A percentile compares a stretch with the other conserved stretches of the same genome.
phyloP scores from a whole-genome alignment of 805 yeast genomes.

The Ogataea zsoltii region DNA sequence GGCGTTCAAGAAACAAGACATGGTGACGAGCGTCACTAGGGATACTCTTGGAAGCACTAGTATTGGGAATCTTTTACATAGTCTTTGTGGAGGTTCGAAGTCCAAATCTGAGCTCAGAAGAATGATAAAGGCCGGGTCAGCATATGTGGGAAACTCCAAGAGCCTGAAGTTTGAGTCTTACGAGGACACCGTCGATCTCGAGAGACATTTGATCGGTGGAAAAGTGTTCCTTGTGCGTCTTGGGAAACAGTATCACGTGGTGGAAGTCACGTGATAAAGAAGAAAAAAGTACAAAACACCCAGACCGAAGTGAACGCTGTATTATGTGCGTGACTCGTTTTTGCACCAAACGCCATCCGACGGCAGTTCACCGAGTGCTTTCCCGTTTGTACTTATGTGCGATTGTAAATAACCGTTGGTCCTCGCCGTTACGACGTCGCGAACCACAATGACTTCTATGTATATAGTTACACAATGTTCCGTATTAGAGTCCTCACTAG shows the following conservation, averaged over 20 bases:
- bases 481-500: constrained; percentile 17
- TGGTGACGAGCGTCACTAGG: constrained; percentile 42
- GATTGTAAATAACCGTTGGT: constrained; percentile 6
- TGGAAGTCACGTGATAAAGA: constrained; percentile 36
- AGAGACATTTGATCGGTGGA: constrained; percentile 54
- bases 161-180: constrained; percentile 45
- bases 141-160: constrained; percentile 66
- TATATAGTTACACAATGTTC: neutral
- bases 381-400: too few species aligned
- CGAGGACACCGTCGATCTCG: constrained; percentile 47
- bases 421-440: too few species aligned
- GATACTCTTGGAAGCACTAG: constrained; percentile 35
- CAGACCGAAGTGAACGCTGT: too few species aligned
- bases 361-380: too few species aligned
- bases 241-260: constrained; percentile 72
- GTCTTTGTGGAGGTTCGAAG: constrained; percentile 48
- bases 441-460: neutral
- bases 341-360: too few species aligned
- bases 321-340: too few species aligned
- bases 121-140: constrained; percentile 66
- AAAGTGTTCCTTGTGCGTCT: constrained; percentile 63
- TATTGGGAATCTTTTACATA: constrained; percentile 54
- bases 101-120: constrained; percentile 39
- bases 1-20: constrained; percentile 60
- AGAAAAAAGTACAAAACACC: too few species aligned